phyloP scores from a whole-genome alignment of 768 basidiomycete species.

The Gautieria morchelliformis region DNA sequence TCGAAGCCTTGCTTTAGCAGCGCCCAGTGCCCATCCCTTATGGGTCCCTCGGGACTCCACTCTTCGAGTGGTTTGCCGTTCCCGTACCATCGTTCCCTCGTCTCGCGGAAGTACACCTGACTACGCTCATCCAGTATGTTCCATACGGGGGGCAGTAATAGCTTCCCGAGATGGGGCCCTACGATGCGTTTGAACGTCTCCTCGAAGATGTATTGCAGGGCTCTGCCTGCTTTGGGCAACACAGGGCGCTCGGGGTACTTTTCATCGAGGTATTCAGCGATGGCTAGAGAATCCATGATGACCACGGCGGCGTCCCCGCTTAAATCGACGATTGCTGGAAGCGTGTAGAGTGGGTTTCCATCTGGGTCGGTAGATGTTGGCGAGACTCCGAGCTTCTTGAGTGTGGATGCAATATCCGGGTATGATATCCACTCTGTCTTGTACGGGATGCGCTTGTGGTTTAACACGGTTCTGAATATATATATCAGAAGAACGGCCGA shows the following conservation, averaged over 20 bases:
- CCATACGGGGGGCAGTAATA: slow-evolving; percentile 62
- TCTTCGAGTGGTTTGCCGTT: slow-evolving; percentile 24
- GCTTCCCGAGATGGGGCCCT: slow-evolving; percentile 58
- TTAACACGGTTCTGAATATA: slow-evolving; percentile 49
- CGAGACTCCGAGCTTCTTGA: slow-evolving; percentile 26
- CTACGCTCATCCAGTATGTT: slow-evolving; percentile 47
- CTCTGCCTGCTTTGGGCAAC: slow-evolving; percentile 61
- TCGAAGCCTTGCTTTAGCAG: slow-evolving; percentile 48
- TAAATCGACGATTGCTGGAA: slow-evolving; percentile 59
- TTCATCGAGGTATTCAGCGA: slow-evolving; percentile 65
- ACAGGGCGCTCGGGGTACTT: slow-evolving; percentile 56
- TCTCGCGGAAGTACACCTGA: slow-evolving; percentile 38
- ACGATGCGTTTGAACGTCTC: slow-evolving; percentile 61
- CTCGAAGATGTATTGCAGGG: slow-evolving; percentile 60
- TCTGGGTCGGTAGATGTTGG: slow-evolving; percentile 21
- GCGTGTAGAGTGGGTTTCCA: slow-evolving; percentile 33
- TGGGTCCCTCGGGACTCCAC: slow-evolving; percentile 22
- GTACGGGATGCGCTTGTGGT: slow-evolving; percentile 65
- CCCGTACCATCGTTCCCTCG: slow-evolving; percentile 24
- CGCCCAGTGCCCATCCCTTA: slow-evolving; percentile 19
- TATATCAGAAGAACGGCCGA: too few species aligned
- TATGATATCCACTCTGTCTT: slow-evolving; percentile 64
- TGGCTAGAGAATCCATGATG: slow-evolving; percentile 50
- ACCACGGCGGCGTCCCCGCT: slow-evolving; percentile 38
- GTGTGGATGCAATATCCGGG: slow-evolving; percentile 52